Conservation (phyloP, 192 early-diverging fungal species). For the Backusella macrospora region DNA sequence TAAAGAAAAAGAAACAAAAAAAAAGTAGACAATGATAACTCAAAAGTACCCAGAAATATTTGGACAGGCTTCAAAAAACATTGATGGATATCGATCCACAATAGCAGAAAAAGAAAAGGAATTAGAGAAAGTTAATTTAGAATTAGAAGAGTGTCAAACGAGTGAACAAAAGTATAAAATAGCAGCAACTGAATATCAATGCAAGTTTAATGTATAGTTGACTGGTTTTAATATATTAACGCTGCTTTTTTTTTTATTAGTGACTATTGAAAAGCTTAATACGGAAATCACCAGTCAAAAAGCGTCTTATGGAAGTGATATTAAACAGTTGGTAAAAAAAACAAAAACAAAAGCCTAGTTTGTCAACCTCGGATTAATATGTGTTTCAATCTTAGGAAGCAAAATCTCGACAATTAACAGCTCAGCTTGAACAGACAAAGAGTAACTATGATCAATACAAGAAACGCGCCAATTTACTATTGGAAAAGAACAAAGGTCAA, state of each 20-base stretch:
- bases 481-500: slow-evolving; percentile 40
- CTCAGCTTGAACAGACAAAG: slow-evolving; percentile 48
- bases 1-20: slow-evolving; percentile 11
- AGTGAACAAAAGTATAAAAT: slow-evolving; percentile 31
- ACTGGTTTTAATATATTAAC: background rate
- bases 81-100: slow-evolving; percentile 55
- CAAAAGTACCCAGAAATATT: slow-evolving; percentile 48
- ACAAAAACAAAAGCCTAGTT: background rate
- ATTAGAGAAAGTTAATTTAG: slow-evolving; percentile 39
- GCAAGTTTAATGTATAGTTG: slow-evolving; percentile 25
- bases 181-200: slow-evolving; percentile 23
- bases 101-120: slow-evolving; percentile 52
- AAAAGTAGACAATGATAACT: no score
- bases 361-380: background rate
- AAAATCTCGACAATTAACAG: slow-evolving; percentile 47
- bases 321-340: slow-evolving; percentile 16
- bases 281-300: slow-evolving; percentile 21
- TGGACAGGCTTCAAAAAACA: slow-evolving; percentile 55
- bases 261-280: slow-evolving; percentile 4
- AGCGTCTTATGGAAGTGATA: background rate
- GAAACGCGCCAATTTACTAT: slow-evolving; percentile 50
- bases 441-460: slow-evolving; percentile 61
- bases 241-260: background rate
- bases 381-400: slow-evolving; percentile 43
- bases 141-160: slow-evolving; percentile 35